A percentile compares a stretch with the other conserved stretches of the same genome.
These are phyloP conservation scores for Beauveria australis DNA, from an alignment of 2,329 filamentous ascomycete genomes.

Conservation along the genomic window DNA sequence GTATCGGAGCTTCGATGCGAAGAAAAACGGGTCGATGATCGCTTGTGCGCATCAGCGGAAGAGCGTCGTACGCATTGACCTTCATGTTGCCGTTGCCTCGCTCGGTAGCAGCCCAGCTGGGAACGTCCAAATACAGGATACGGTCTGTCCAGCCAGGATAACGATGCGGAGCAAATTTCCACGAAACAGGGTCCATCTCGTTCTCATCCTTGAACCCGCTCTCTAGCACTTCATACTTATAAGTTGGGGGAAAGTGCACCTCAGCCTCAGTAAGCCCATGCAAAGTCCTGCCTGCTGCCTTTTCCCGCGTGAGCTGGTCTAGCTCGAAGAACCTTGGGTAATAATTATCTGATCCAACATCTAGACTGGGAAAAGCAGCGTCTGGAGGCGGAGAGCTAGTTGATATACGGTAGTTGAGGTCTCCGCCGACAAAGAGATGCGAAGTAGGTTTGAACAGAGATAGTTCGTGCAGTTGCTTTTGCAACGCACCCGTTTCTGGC, in stretches of 20 bases:
- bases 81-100: slow-evolving; percentile 27
- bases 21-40: slow-evolving; percentile 84
- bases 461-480: slow-evolving; percentile 42
- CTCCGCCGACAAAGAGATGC: slow-evolving; percentile 80
- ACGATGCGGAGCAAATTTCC: slow-evolving; percentile 71
- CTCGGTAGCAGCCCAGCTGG: slow-evolving; percentile 36
- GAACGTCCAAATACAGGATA: slow-evolving; percentile 66
- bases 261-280: slow-evolving; percentile 70
- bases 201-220: slow-evolving; percentile 22
- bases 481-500: slow-evolving; percentile 19
- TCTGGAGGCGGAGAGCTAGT: slow-evolving; percentile 52
- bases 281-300: slow-evolving; percentile 57
- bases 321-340: slow-evolving; percentile 58
- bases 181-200: slow-evolving; percentile 37
- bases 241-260: slow-evolving; percentile 81
- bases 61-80: slow-evolving; percentile 61
- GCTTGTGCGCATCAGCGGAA: slow-evolving; percentile 73
- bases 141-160: slow-evolving; percentile 94
- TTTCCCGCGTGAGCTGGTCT: slow-evolving; percentile 76
- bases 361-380: slow-evolving; percentile 55
- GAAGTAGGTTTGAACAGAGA: slow-evolving; percentile 68
- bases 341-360: slow-evolving; percentile 48
- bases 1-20: slow-evolving; percentile 56
- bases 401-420: slow-evolving; percentile 90
- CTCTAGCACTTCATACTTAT: slow-evolving; percentile 64